Conservation (phyloP, 495 filamentous ascomycete genomes). For the Hypoxylon fragiforme region DNA sequence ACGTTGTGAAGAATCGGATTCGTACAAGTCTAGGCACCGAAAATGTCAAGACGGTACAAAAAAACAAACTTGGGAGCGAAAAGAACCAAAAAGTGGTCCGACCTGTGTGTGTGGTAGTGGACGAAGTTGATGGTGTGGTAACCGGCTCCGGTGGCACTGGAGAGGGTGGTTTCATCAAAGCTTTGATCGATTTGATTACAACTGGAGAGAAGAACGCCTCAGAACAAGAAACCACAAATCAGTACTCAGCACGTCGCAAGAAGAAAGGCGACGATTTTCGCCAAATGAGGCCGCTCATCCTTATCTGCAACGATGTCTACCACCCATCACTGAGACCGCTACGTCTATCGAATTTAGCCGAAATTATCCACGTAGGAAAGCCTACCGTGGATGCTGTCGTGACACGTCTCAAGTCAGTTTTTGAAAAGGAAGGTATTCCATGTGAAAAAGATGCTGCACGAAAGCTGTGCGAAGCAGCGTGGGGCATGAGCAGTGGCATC, state of each 20-base stretch:
- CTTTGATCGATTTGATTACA: slow-evolving; percentile 83
- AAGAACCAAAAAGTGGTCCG: slow-evolving; percentile 74
- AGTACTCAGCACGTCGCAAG: slow-evolving; percentile 44
- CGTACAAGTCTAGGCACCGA: slow-evolving; percentile 87
- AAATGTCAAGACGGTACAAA: slow-evolving; percentile 80
- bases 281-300: slow-evolving; percentile 81
- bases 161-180: slow-evolving; percentile 90
- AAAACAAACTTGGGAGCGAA: slow-evolving; percentile 57
- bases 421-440: slow-evolving; percentile 80
- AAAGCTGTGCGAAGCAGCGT: slow-evolving; percentile 86
- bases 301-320: slow-evolving; percentile 99
- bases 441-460: slow-evolving; percentile 86
- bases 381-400: slow-evolving; percentile 87
- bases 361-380: slow-evolving; percentile 90
- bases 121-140: slow-evolving; percentile 95
- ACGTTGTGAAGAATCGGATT: slow-evolving; percentile 87
- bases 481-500: slow-evolving; percentile 74
- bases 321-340: slow-evolving; percentile 84
- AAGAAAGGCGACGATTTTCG: slow-evolving; percentile 82
- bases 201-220: slow-evolving; percentile 80
- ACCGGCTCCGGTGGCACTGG: slow-evolving; percentile 69
- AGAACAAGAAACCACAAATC: slow-evolving; percentile 40
- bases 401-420: slow-evolving; percentile 75
- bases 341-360: slow-evolving; percentile 76
- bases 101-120: slow-evolving; percentile 90